phyloP scores from a whole-genome alignment of 2,329 filamentous ascomycete species.

The Colletotrichum orchidophilum region DNA sequence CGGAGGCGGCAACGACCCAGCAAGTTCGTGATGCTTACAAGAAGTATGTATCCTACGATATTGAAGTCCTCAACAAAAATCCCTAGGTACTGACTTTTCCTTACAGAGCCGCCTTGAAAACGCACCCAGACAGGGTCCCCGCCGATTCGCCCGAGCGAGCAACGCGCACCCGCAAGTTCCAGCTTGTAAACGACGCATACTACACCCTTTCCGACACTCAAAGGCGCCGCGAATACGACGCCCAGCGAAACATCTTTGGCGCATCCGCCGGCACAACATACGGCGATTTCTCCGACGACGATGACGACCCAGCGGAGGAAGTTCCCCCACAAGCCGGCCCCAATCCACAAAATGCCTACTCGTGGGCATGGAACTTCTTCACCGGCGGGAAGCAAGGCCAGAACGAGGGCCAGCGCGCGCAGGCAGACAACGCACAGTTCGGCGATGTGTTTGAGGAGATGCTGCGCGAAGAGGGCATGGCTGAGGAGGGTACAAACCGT shows the following conservation, averaged over 20 bases:
- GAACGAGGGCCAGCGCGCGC: constrained; percentile 53
- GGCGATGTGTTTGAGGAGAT: constrained; percentile 90
- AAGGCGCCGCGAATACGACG: constrained; percentile 86
- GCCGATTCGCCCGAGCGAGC: constrained; percentile 84
- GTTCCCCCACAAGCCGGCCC: constrained; percentile 39
- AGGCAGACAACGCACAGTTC: constrained; percentile 82
- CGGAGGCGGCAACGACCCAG: constrained; percentile 78
- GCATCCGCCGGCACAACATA: constrained; percentile 45
- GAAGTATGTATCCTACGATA: constrained; percentile 58
- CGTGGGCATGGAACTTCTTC: constrained; percentile 80
- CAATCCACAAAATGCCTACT: constrained; percentile 63
- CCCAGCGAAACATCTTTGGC: constrained; percentile 70
- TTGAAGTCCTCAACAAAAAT: neutral
- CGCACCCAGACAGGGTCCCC: constrained; percentile 91
- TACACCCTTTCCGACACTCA: constrained; percentile 85
- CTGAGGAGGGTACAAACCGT: constrained; percentile 69
- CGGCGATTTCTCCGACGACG: constrained; percentile 47
- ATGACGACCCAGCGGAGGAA: constrained; percentile 43
- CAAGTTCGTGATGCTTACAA: constrained; percentile 97
- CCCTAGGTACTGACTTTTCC: constrained; percentile 31
- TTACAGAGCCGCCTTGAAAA: constrained; percentile 84
- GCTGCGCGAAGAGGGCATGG: constrained; percentile 86
- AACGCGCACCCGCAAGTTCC: constrained; percentile 85
- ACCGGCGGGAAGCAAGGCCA: constrained; percentile 51
- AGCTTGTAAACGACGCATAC: constrained; percentile 92